Conservation (phyloP, 2,329 filamentous ascomycete species). For the Scedosporium dehoogii region DNA sequence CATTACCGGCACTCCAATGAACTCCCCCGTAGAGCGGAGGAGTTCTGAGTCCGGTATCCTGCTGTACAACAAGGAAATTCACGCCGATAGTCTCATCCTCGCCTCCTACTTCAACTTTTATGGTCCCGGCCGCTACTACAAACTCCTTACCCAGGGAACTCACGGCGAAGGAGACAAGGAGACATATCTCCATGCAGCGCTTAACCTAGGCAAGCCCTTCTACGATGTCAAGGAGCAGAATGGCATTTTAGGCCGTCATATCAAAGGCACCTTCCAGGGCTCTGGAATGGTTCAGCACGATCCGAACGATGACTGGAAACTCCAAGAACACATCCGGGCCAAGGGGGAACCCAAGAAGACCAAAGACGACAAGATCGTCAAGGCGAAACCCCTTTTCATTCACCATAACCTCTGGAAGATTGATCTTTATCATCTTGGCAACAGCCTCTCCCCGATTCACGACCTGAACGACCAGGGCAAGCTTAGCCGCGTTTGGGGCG, state of each 20-base stretch:
- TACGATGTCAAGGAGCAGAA: conserved; percentile 26
- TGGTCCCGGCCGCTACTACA: conserved; percentile 40
- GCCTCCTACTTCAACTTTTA: conserved; percentile 46
- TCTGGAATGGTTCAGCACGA: conserved; percentile 21
- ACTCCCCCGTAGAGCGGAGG: conserved; percentile 19
- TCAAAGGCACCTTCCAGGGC: conserved; percentile 16
- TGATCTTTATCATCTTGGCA: conserved; percentile 19
- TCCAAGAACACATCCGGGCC: conserved; percentile 10
- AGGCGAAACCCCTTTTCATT: conserved; percentile 21
- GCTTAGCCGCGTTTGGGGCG: conserved; percentile 19
- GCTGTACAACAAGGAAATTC: conserved; percentile 35
- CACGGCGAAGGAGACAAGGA: conserved; percentile 37
- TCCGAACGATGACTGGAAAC: conserved; percentile 18
- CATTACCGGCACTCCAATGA: conserved; percentile 25
- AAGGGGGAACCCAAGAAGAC: conserved; percentile 10
- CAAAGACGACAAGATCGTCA: conserved; percentile 8
- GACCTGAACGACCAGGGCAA: conserved; percentile 14
- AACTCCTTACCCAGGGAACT: conserved; percentile 31
- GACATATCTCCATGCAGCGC: conserved; percentile 33
- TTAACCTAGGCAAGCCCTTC: conserved; percentile 27
- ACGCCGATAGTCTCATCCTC: conserved; percentile 35
- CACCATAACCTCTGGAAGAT: conserved; percentile 28
- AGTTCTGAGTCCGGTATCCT: conserved; percentile 39
- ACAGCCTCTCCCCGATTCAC: conserved; percentile 12
- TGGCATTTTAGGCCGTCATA: conserved; percentile 20